Base-by-base conservation (phyloP, 176 grass and related monocot species). In the Paspalum notatum region DNA sequence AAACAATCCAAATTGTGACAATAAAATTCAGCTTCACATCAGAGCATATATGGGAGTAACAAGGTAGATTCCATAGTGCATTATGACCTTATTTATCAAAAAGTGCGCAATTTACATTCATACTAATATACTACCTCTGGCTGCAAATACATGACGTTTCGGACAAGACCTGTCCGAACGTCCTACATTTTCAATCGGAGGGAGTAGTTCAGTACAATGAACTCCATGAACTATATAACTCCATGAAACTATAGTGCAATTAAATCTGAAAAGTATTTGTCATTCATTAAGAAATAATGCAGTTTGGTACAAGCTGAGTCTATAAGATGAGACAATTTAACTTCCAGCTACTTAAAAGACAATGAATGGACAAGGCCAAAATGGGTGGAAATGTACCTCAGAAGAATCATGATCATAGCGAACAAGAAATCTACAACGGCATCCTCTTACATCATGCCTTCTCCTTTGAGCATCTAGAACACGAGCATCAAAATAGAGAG, bases 391-490 rank as follows among this genome's bases (percentile, higher is more conserved):
- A 66, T 70, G 27, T 89, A 94, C 92, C 92, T 94, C 92, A 68
- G 92, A 94, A 13, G 79, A 71, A 80, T 94, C 92, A 89, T 94
- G 89, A 73, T 83, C 89, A 83, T 94, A 94, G 15, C 92, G 92
- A 55, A 94, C 92, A 69, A 94, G 84, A 82, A 94, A 94, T 82
- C 92, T 94, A 82, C 92, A 94, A 55, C 92, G 84, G 47, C 92
- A 94, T 55, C 92, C 92, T 68, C 92, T 83, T 45, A 94, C 56
- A 89, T 94, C 92, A 85, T 94, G 92, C 65, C 89, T 91, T 67
- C 92, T 85, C 79, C 92, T 89, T 94, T 94, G 92, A 79, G 87
- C 89, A 85, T 94, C 92, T 83, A 91, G 92, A 72, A 94, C 86
- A 77, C 68, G 82, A 12, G 92, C 89, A 85, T 94, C 92, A 58